Evolutionary conservation across 306 rosid genomes (phyloP), one percentile per base, ranked within the genome.

Genomic region (Pyrus bretschneideri): DNA sequence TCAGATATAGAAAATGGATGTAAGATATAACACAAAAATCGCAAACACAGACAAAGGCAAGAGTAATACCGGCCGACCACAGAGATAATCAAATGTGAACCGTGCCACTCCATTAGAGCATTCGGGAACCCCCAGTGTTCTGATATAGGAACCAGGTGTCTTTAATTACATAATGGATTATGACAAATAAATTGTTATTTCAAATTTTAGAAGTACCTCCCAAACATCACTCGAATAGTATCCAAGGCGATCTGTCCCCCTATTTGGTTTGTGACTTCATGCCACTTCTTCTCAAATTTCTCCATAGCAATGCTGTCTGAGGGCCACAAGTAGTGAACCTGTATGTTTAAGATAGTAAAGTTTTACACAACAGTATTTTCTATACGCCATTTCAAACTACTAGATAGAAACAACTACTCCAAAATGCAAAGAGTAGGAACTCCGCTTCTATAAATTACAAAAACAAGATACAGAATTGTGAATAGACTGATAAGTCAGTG

Each of bases 211-310:
- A 73, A 72, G 72, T 82, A 94, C 98, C 98, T 92, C 79, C 98
- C 98, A 59, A 92, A 94, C 98, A 94, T 92, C 86, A 94, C 98
- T 44, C 88, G 79, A 84, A 94, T 79, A 71, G 85, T 87, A 72
- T 40, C 67, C 44, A 86, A 80, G 74, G 79, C 73, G 61, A 94
- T 75, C 65, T 79, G 76, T 75, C 93, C 92, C 77, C 84, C 94
- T 31, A 73, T 85, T 76, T 85, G 79, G 71, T 70, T 60, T 75
- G 89, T 90, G 60, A 84, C 76, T 62, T 86, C 89, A 49, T 77
- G 87, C 98, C 98, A 94, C 86, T 80, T 86, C 52, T 86, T 86
- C 88, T 94, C 93, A 79, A 87, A 94, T 61, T 86, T 79, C 81
- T 83, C 70, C 70, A 75, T 51, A 11, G 89, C 71, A 75, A 83